Base-by-base conservation (phyloP, 306 rosid species). In the Quercus agrifolia region DNA sequence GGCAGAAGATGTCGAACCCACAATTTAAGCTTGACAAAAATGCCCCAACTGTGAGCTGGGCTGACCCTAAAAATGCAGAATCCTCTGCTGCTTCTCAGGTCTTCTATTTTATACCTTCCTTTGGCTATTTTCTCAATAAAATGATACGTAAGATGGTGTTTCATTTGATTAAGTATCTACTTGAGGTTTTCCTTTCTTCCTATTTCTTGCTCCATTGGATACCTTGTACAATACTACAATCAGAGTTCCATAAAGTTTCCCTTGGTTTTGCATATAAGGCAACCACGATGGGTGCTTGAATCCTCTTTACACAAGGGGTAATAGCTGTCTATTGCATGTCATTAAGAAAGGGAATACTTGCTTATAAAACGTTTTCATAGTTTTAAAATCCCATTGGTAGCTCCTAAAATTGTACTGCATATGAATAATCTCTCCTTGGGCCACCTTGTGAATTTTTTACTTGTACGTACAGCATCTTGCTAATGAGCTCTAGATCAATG, bases 11-110 rank as follows among this genome's bases (percentile, higher is more conserved):
- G 97, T 87, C 92, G 7, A 73, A 75, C 82, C 83, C 93, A n/a
- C 82, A 87, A n/a, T 92, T 89, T 74, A 89, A 87, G 83, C 93
- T 92, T 7, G 90, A 83, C 56, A 73, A 18, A 62, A 92, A 81
- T 83, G 83, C 88, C 68, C 94, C 94, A 80, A 90, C 90, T 11
- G 92, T 90, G 73, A 86, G 88, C 70, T 92, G 97, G 97, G 92
- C 92, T 70, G 92, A 92, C 80, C 92, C 92, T 62, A 90, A 77
- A 80, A 90, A 87, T 87, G 46, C 87, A 27, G 97, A 88, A 56
- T 88, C 92, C 58, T 80, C 91, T 55, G 80, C 90, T 69, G 74
- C 85, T 28, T 81, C 89, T 62, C 97, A 90, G 92, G 94, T 92
- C 31, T 72, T 84, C 63, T 38, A 31, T 55, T 56, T 33, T 74